Percentiles rank a stretch among this genome's conserved stretches.
phyloP scores from a whole-genome alignment of 208 protist species.

The Wallacemonas collosoma region DNA sequence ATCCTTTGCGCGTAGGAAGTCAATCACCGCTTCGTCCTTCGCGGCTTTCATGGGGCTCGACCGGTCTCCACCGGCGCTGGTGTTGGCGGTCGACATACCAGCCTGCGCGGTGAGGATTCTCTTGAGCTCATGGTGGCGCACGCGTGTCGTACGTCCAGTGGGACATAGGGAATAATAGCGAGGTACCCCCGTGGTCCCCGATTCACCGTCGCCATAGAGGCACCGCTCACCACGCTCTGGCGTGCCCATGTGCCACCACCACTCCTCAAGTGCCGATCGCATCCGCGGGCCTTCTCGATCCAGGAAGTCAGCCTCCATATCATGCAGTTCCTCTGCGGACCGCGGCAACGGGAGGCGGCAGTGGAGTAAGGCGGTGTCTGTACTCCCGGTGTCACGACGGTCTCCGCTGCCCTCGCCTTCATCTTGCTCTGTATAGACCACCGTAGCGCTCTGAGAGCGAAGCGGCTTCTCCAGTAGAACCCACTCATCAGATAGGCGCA shows the following conservation, averaged over 20 bases:
- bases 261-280: slow-evolving; percentile 36
- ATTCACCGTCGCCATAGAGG: slow-evolving; percentile 77
- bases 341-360: slow-evolving; percentile 77
- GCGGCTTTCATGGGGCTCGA: background rate
- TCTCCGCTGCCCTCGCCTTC: too few relatives aligned
- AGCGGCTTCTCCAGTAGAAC: slow-evolving; percentile 59
- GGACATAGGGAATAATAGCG: slow-evolving; percentile 78
- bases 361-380: slow-evolving; percentile 47
- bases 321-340: slow-evolving; percentile 21
- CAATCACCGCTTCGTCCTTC: slow-evolving; percentile 16
- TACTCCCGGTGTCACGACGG: background rate
- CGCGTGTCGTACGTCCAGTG: slow-evolving; percentile 37
- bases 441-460: background rate
- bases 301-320: slow-evolving; percentile 38
- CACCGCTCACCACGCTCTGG: slow-evolving; percentile 31
- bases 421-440: slow-evolving; percentile 18
- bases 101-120: background rate
- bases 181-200: slow-evolving; percentile 40
- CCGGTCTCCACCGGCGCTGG: too few relatives aligned
- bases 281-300: slow-evolving; percentile 23
- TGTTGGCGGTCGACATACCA: background rate
- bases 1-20: slow-evolving; percentile 42
- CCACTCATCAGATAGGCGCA: slow-evolving; percentile 72
- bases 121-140: slow-evolving; percentile 46
- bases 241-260: slow-evolving; percentile 32